Evolutionary conservation across 805 yeast species (phyloP).

Genomic region (Suhomyces vadensis): DNA sequence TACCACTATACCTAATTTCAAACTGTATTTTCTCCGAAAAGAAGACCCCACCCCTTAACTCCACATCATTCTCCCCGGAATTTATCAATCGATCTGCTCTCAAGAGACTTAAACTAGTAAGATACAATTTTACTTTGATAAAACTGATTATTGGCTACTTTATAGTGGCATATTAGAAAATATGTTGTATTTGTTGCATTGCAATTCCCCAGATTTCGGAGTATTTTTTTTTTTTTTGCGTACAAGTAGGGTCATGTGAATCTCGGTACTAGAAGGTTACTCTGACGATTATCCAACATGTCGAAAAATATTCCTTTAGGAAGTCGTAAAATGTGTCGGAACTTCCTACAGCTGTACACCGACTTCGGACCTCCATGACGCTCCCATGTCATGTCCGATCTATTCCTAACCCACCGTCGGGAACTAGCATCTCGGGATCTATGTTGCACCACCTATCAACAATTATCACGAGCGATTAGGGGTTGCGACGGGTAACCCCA

Average conservation of each 20-base stretch:
- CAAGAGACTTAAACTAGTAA: not conserved
- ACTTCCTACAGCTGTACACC: no score
- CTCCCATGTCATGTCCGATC: not conserved
- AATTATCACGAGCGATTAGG: not conserved
- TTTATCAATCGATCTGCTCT: not conserved
- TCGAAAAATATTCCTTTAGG: no score
- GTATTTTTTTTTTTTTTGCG: slow-evolving; percentile 7
- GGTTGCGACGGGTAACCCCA: slow-evolving; percentile 3
- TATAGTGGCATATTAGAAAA: not conserved
- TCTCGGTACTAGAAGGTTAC: not conserved
- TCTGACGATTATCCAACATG: no score
- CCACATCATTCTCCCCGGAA: not conserved
- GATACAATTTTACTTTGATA: not conserved
- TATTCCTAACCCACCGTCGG: not conserved
- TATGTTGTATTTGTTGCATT: not conserved
- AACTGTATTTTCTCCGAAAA: no score
- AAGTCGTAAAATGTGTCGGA: no score
- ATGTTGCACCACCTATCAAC: not conserved
- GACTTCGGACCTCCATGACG: no score
- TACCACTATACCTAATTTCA: no score
- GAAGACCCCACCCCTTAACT: not conserved
- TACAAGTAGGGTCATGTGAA: slow-evolving; percentile 3
- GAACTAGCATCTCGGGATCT: not conserved
- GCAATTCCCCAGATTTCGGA: slow-evolving; percentile 20
- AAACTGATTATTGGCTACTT: not conserved